Percentiles rank a stretch among this genome's conserved stretches.
Conservation (phyloP, 352 stramenopile genomes). For the Aphanomyces stellatus region DNA sequence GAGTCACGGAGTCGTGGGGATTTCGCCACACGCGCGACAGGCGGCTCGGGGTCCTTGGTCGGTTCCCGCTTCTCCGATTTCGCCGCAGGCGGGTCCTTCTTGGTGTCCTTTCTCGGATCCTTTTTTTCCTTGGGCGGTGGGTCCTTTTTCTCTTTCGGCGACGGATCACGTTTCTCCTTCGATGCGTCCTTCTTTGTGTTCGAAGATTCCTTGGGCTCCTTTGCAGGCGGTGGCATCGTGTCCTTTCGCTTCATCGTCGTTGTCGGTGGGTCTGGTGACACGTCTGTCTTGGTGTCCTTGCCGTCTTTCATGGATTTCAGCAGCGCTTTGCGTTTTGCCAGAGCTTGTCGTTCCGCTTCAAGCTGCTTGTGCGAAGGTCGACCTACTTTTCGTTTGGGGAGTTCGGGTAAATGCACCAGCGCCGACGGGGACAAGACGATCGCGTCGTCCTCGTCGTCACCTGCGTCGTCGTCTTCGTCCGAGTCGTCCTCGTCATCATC, state of each 20-base stretch:
- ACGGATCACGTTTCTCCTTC: not conserved
- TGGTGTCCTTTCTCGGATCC: no score
- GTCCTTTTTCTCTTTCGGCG: not conserved
- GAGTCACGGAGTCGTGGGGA: not conserved
- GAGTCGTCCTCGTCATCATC: not conserved
- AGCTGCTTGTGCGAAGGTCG: constrained; percentile 19
- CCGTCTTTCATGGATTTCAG: constrained; percentile 15
- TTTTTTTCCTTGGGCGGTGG: no score
- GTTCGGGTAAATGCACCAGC: constrained; percentile 8
- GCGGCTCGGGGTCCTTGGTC: not conserved
- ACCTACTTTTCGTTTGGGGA: constrained; percentile 17
- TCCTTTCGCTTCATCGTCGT: no score
- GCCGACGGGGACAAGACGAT: not conserved
- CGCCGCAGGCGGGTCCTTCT: no score
- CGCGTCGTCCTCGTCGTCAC: constrained; percentile 4
- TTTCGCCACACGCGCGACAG: not conserved
- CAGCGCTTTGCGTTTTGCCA: constrained; percentile 15
- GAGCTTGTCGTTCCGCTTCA: constrained; percentile 4
- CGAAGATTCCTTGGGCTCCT: not conserved
- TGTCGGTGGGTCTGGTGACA: no score
- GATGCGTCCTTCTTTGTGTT: not conserved
- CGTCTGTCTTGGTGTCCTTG: constrained; percentile 1
- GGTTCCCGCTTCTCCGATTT: no score
- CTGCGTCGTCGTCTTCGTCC: not conserved
- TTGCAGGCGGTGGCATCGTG: no score